These are phyloP conservation scores for Kuraishia piskuri DNA, from an alignment of 805 yeast species.

Conservation along the genomic window DNA sequence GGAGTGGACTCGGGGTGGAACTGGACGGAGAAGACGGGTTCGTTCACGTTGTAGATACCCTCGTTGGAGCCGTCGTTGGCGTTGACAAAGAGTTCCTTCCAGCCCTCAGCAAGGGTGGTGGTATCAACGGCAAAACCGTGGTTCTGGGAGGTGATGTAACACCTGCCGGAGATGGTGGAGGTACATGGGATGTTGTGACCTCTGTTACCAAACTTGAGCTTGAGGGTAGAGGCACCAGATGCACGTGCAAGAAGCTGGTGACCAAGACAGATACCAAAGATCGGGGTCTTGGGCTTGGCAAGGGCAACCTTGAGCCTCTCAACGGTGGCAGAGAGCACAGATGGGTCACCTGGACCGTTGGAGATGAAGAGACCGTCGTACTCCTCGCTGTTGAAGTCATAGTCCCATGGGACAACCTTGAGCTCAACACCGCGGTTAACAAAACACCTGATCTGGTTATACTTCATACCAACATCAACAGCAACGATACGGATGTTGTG, in stretches of 20 bases:
- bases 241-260: slow-evolving; percentile 96
- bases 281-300: slow-evolving; percentile 66
- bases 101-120: slow-evolving; percentile 60
- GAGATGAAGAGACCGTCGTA: slow-evolving; percentile 95
- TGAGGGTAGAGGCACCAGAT: slow-evolving; percentile 85
- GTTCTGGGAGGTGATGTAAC: slow-evolving; percentile 97
- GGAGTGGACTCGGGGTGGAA: slow-evolving; percentile 99
- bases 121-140: slow-evolving; percentile 98
- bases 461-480: slow-evolving; percentile 96
- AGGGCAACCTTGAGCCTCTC: slow-evolving; percentile 50
- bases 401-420: slow-evolving; percentile 92
- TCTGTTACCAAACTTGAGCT: slow-evolving; percentile 96
- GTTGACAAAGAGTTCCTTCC: slow-evolving; percentile 93
- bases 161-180: slow-evolving; percentile 81
- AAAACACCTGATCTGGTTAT: slow-evolving; percentile 94
- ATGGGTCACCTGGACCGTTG: slow-evolving; percentile 99
- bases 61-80: slow-evolving; percentile 97
- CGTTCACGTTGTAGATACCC: slow-evolving; percentile 86
- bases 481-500: slow-evolving; percentile 77
- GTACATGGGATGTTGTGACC: slow-evolving; percentile 98
- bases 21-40: slow-evolving; percentile 95
- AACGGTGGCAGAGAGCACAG: slow-evolving; percentile 66
- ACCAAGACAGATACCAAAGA: slow-evolving; percentile 97
- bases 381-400: slow-evolving; percentile 70
- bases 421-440: slow-evolving; percentile 94